phyloP scores from a whole-genome alignment of 1,284 basidiomycete species.

The Schizopora paradoxa region DNA sequence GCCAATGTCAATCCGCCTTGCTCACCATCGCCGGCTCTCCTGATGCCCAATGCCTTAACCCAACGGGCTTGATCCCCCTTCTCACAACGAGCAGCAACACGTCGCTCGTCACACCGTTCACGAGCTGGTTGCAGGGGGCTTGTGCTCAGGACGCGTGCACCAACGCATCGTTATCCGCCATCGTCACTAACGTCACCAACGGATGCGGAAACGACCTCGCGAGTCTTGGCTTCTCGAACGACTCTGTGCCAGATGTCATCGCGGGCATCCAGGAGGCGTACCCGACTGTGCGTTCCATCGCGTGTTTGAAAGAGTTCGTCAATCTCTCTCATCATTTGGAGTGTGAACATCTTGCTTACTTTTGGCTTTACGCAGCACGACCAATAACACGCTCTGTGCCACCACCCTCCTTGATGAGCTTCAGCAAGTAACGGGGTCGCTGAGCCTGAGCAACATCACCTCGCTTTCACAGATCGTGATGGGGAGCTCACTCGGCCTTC shows the following conservation, averaged over 20 bases:
- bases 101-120: constrained; percentile 47
- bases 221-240: constrained; percentile 27
- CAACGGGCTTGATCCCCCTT: constrained; percentile 40
- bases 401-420: constrained; percentile 44
- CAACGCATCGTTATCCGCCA: constrained; percentile 43
- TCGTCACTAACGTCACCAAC: constrained; percentile 42
- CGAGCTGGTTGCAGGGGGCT: constrained; percentile 52
- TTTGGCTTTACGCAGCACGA: constrained; percentile 29
- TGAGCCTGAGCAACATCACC: constrained; percentile 25
- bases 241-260: constrained; percentile 27
- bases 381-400: constrained; percentile 43
- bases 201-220: constrained; percentile 49
- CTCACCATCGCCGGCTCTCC: constrained; percentile 37
- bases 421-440: constrained; percentile 39
- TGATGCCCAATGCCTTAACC: constrained; percentile 49
- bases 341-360: not conserved
- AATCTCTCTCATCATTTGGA: not conserved
- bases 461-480: constrained; percentile 20
- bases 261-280: constrained; percentile 41
- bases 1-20: constrained; percentile 32
- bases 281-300: constrained; percentile 43
- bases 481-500: constrained; percentile 27
- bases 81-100: constrained; percentile 32
- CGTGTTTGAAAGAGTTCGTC: constrained; percentile 54
- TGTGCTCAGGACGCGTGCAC: constrained; percentile 52